Conservation (phyloP, 2,329 filamentous ascomycete species). For the Fusarium proliferatum region DNA sequence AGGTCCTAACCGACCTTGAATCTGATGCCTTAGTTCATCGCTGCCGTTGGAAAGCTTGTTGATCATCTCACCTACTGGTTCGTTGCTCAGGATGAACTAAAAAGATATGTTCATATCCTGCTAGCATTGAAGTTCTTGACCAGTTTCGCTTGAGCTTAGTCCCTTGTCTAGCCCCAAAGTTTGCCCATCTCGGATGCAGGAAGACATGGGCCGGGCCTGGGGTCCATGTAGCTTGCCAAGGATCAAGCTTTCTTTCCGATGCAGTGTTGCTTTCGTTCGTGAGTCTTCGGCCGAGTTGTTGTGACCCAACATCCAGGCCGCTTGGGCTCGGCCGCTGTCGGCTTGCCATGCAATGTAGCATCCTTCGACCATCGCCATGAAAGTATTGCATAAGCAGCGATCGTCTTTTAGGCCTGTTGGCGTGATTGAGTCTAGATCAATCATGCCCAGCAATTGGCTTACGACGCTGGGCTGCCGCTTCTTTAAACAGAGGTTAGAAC, state of each 20-base stretch:
- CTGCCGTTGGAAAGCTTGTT: conserved; percentile 19
- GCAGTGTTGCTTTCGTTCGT: conserved; percentile 5
- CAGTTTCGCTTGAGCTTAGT: conserved; percentile 31
- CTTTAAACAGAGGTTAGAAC: background rate
- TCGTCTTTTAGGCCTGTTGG: background rate
- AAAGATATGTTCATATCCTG: conserved; percentile 7
- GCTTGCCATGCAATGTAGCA: conserved; percentile 22
- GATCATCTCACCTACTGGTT: conserved; percentile 15
- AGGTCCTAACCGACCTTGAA: background rate
- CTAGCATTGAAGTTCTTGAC: conserved; percentile 23
- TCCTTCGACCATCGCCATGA: background rate
- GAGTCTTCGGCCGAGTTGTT: conserved; percentile 36
- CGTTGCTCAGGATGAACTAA: background rate
- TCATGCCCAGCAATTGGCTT: background rate
- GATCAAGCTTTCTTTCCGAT: conserved; percentile 18
- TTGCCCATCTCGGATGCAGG: conserved; percentile 26
- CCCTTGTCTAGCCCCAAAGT: conserved; percentile 13
- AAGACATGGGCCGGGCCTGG: conserved; percentile 20
- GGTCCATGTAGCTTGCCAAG: conserved; percentile 9
- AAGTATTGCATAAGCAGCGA: background rate
- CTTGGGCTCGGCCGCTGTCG: conserved; percentile 33
- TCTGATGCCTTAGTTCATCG: conserved; percentile 11
- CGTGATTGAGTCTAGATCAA: conserved; percentile 7
- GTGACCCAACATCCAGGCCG: conserved; percentile 3
- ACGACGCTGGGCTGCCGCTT: conserved; percentile 5